Conservation (phyloP, 2,329 filamentous ascomycete species). For the Sclerotinia spermophila region DNA sequence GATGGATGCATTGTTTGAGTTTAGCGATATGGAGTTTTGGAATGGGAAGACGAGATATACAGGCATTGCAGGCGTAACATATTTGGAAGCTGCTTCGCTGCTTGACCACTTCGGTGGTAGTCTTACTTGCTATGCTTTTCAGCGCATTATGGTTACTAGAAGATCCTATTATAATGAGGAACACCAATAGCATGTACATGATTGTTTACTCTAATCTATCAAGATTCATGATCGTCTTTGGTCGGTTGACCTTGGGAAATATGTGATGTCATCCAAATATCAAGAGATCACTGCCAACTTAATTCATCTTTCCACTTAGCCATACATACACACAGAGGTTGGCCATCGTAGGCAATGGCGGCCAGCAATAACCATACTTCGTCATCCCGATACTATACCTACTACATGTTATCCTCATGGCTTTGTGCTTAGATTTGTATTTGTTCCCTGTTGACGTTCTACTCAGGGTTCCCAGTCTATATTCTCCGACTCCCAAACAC, state of each 20-base stretch:
- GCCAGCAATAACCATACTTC: not conserved
- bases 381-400: not conserved
- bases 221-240: not conserved
- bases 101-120: not conserved
- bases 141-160: slow-evolving; percentile 10
- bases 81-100: slow-evolving; percentile 2
- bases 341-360: not conserved
- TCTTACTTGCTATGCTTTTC: not conserved
- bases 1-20: slow-evolving; percentile 15
- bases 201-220: not conserved
- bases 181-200: not conserved
- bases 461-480: not conserved
- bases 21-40: slow-evolving; percentile 21
- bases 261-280: not conserved
- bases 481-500: not conserved
- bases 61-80: slow-evolving; percentile 20
- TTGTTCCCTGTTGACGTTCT: not conserved
- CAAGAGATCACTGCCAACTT: not conserved
- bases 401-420: not conserved
- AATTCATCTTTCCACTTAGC: not conserved
- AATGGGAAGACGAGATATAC: slow-evolving; percentile 5
- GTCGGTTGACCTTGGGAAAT: not conserved
- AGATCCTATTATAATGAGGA: not conserved
- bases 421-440: not conserved
- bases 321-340: not conserved